Evolutionary conservation across 1,284 basidiomycete genomes (phyloP).

Genomic region (Pisolithus thermaeus): DNA sequence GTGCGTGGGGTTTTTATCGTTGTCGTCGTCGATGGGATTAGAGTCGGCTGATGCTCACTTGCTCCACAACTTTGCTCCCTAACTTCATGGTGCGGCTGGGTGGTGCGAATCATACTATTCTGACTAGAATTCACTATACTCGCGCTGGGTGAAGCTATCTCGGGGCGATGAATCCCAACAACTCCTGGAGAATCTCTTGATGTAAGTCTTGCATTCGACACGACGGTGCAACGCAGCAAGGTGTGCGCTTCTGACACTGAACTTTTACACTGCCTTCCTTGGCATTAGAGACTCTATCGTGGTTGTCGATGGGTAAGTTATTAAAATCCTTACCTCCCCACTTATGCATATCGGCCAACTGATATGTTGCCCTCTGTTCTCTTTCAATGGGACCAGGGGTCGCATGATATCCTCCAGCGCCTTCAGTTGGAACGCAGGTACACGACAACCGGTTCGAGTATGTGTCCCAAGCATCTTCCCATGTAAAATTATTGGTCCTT

Average conservation of each 20-base stretch:
- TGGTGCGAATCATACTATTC: neutral
- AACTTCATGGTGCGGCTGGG: neutral
- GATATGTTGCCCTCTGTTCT: neutral
- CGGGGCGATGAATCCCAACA: constrained; percentile 18
- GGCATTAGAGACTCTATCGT: constrained; percentile 19
- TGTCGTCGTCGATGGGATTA: no score
- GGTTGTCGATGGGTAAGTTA: constrained; percentile 20
- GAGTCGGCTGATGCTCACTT: neutral
- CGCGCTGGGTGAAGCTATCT: constrained; percentile 21
- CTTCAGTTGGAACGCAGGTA: neutral
- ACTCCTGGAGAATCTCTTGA: constrained; percentile 23
- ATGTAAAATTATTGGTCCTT: neutral
- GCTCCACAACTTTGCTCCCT: neutral
- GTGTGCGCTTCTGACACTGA: neutral
- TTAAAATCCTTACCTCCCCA: neutral
- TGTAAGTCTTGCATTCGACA: constrained; percentile 11
- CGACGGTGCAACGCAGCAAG: neutral
- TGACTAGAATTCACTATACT: constrained; percentile 17
- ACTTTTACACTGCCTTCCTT: no score
- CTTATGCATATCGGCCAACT: neutral
- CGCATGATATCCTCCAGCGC: neutral
- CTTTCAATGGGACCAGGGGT: neutral
- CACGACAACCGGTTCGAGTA: neutral
- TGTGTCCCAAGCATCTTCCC: neutral
- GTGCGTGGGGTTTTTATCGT: neutral